Evolutionary conservation across 768 basidiomycete species (phyloP), one percentile per base, ranked within the genome.

Genomic region (Auricularia cornea): DNA sequence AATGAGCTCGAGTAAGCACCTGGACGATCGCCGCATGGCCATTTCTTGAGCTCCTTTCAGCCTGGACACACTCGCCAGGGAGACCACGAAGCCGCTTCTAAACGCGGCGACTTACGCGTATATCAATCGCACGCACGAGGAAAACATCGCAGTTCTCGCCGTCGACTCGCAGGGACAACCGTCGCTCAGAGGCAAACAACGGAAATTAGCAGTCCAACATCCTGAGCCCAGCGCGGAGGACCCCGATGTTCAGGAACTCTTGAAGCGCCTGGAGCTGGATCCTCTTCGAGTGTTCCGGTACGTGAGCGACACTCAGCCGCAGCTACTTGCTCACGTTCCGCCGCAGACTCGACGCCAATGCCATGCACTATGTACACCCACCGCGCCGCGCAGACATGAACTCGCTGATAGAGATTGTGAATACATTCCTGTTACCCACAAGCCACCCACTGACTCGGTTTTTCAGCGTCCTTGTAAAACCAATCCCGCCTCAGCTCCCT

Each of bases 381-480:
- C 77, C 86, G 30, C 86, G 81, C 68, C 83, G 83, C 68, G 79
- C 87, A 0, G 90, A 92, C 69, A 79, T 82, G 60, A 92, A 91
- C 68, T 79, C 80, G 6, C 73, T 88, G 3, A 72, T 71, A 2
- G 72, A 72, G 62, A 68, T 75, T 66, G 85, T 82, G 68, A 62
- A 76, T 63, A 20, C 31, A 26, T 11, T 59, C 26, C 61, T 63
- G 44, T 23, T 26, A 16, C 3, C 51, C 61, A 14, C 32, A 33
- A 14, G 23, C 35, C 23, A 59, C 44, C 3, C 8, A 3, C 23
- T 33, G 51, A 10, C 35, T 35, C n/a, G 6, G 11, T 11, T 33
- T 57, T 35, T 23, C 30, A 57, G 44, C 54, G 41, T 44, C 64
- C 35, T 18, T 20, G 26, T 44, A 41, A 5, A 23, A 31, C 30